These are phyloP conservation scores for Groenewaldozyma tartarivorans DNA, from an alignment of 805 yeast genomes.

Conservation along the genomic window DNA sequence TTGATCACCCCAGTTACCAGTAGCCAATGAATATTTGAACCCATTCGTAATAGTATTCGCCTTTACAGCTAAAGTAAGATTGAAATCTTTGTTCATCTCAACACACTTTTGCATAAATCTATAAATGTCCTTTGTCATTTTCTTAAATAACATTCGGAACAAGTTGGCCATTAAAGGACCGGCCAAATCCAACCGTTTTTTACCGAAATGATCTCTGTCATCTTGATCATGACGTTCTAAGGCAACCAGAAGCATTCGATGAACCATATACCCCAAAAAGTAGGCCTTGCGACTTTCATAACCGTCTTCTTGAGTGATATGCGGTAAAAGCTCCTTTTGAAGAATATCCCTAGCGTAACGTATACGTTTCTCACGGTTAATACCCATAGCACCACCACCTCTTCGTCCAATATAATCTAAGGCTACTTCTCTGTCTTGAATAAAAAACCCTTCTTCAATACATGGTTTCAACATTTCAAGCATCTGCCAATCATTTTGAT, in stretches of 20 bases:
- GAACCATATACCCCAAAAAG: conserved; percentile 96
- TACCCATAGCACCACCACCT: conserved; percentile 94
- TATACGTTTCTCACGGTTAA: conserved; percentile 94
- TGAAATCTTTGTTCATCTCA: conserved; percentile 95
- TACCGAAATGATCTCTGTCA: conserved; percentile 99
- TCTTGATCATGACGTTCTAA: conserved; percentile 96
- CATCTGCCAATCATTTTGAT: conserved; percentile 98
- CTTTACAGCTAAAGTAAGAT: conserved; percentile 91
- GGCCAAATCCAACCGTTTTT: conserved; percentile 94
- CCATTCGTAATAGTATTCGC: conserved; percentile 97
- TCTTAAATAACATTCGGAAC: conserved; percentile 88
- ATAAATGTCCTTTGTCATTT: conserved; percentile 91
- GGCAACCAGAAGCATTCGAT: conserved; percentile 88
- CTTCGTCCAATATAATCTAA: conserved; percentile 97
- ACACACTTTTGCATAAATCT: conserved; percentile 98
- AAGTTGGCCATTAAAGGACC: conserved; percentile 95
- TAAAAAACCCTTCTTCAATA: conserved; percentile 97
- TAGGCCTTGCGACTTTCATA: conserved; percentile 94
- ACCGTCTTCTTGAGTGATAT: conserved; percentile 95
- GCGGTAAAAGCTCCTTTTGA: conserved; percentile 93
- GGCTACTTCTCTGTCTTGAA: conserved; percentile 97
- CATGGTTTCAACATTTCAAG: conserved; percentile 97
- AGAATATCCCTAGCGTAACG: conserved; percentile 95
- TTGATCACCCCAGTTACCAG: conserved; percentile 99
- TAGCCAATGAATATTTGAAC: conserved; percentile 91